Conservation (phyloP, 2,329 filamentous ascomycete genomes). For the Aspergillus ochraceoroseus region DNA sequence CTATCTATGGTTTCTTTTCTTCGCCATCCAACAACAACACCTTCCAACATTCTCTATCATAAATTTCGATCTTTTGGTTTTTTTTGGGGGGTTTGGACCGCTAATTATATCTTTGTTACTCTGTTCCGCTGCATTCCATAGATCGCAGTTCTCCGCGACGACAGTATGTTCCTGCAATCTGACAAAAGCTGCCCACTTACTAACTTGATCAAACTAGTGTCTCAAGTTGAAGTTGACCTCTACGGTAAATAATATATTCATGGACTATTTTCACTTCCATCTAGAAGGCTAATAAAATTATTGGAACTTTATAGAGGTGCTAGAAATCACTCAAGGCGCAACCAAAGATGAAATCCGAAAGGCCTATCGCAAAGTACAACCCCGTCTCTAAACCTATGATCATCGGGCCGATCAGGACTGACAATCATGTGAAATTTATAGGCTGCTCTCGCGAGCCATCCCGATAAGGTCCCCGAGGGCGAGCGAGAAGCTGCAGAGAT, state of each 20-base stretch:
- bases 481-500: constrained; percentile 79
- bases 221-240: constrained; percentile 50
- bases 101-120: background rate
- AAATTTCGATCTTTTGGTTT: background rate
- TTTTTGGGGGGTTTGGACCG: too few relatives aligned
- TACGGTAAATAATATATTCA: constrained; percentile 49
- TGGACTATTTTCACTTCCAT: background rate
- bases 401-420: background rate
- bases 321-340: constrained; percentile 68
- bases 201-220: constrained; percentile 32
- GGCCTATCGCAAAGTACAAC: constrained; percentile 81
- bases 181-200: constrained; percentile 5
- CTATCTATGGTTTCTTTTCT: too few relatives aligned
- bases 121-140: background rate
- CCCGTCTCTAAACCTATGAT: background rate
- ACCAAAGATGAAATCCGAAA: constrained; percentile 83
- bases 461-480: constrained; percentile 88
- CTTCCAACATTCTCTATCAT: background rate
- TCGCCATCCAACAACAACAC: constrained; percentile 1
- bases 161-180: constrained; percentile 17
- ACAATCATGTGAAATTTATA: constrained; percentile 35
- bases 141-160: constrained; percentile 4
- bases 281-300: constrained; percentile 8
- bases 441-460: constrained; percentile 83
- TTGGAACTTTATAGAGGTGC: constrained; percentile 57